These are phyloP conservation scores for Papiliotrema flavescens DNA, from an alignment of 1,284 basidiomycete species.

Conservation along the genomic window DNA sequence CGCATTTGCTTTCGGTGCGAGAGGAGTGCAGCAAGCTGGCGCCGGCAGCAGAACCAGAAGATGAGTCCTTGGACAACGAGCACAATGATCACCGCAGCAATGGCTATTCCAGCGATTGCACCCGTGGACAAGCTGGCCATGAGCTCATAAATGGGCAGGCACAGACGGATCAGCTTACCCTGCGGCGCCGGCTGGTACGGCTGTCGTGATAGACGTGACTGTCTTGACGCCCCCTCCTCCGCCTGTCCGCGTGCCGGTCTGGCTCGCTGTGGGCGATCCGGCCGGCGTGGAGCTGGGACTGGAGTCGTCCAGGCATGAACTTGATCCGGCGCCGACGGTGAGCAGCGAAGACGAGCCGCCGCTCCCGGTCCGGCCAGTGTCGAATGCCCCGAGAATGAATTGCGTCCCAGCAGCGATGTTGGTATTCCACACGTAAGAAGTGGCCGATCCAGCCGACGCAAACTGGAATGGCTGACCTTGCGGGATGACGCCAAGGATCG, in stretches of 20 bases:
- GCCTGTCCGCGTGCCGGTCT: slow-evolving; percentile 9
- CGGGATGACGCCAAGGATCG: slow-evolving; percentile 39
- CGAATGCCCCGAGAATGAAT: slow-evolving; percentile 37
- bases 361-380: slow-evolving; percentile 16
- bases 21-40: slow-evolving; percentile 26
- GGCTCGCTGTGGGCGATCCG: slow-evolving; percentile 13
- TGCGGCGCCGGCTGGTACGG: slow-evolving; percentile 15
- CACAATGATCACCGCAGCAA: slow-evolving; percentile 30
- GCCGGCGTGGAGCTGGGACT: slow-evolving; percentile 33
- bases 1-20: slow-evolving; percentile 30
- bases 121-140: slow-evolving; percentile 26
- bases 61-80: slow-evolving; percentile 28
- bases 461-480: slow-evolving; percentile 37
- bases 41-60: slow-evolving; percentile 42
- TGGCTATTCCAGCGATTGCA: slow-evolving; percentile 39
- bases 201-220: slow-evolving; percentile 31
- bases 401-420: slow-evolving; percentile 33
- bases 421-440: slow-evolving; percentile 27
- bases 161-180: slow-evolving; percentile 12
- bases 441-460: neutral
- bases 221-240: slow-evolving; percentile 29
- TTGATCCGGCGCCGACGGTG: slow-evolving; percentile 19
- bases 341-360: slow-evolving; percentile 35
- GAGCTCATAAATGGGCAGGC: neutral
- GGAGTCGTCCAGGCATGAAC: slow-evolving; percentile 25